A percentile compares a stretch with the other conserved stretches of the same genome.
Evolutionary conservation across 257 asterid species (phyloP).

Genomic region (Solanum infundibuliforme): DNA sequence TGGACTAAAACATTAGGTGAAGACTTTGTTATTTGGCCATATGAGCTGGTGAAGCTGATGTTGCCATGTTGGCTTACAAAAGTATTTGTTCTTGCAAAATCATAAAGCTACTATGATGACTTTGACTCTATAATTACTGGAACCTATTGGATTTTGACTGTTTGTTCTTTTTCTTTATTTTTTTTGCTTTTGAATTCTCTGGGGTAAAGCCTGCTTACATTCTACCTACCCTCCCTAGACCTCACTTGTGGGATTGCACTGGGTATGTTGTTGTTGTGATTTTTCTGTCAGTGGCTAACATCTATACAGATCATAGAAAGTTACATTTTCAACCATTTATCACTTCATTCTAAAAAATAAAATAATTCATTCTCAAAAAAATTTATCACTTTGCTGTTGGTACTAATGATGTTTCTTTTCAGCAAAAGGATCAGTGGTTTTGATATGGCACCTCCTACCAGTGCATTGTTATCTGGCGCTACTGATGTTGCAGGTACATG

Average conservation of each 20-base stretch:
- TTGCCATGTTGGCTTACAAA: not conserved
- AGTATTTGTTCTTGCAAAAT: not conserved
- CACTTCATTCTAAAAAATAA: not conserved
- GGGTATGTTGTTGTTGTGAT: not conserved
- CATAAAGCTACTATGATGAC: not conserved
- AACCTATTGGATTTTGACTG: not conserved
- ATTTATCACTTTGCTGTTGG: slow-evolving; percentile 3
- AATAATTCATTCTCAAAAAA: not conserved
- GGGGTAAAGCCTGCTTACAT: not conserved
- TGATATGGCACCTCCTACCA: slow-evolving; percentile 90
- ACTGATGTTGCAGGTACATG: slow-evolving; percentile 50
- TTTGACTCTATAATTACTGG: not conserved
- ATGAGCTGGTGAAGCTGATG: not conserved
- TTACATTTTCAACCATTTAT: not conserved
- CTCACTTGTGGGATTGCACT: not conserved
- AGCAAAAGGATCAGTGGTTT: slow-evolving; percentile 95
- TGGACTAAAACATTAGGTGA: not conserved
- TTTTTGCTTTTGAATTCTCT: not conserved
- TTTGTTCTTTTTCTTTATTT: not conserved
- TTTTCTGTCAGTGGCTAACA: not conserved
- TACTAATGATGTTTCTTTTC: slow-evolving; percentile 31
- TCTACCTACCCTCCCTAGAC: not conserved
- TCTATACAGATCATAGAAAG: not conserved
- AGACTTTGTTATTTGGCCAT: not conserved
- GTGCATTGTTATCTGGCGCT: slow-evolving; percentile 51